Conservation (phyloP, 805 yeast genomes). For the Tetrapisispora pingtungensis region DNA sequence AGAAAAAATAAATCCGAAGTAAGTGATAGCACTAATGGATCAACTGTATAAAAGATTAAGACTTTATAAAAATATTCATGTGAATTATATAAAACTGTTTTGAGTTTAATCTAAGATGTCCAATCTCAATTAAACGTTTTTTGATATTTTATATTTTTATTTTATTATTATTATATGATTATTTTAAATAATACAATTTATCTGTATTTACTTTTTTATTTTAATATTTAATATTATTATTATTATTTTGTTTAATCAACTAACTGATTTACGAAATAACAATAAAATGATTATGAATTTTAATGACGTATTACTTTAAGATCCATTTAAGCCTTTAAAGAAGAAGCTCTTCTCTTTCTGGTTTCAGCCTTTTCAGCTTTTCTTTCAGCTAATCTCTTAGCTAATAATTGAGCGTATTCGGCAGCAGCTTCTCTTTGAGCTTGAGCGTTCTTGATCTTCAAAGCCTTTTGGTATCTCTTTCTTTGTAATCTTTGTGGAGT, state of each 20-base stretch:
- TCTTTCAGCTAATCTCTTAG: conserved; percentile 96
- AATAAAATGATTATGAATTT: neutral
- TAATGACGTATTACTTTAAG: neutral
- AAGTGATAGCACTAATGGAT: neutral
- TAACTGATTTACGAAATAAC: neutral
- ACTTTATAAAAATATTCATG: too few relatives aligned
- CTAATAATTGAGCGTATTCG: conserved; percentile 97
- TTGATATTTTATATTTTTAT: neutral
- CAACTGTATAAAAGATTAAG: neutral
- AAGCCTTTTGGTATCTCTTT: conserved; percentile 92
- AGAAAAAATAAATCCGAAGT: neutral
- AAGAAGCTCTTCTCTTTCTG: conserved; percentile 99
- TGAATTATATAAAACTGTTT: too few relatives aligned
- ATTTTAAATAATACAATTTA: neutral
- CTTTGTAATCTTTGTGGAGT: conserved; percentile 99
- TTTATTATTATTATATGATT: neutral
- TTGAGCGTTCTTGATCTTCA: conserved; percentile 94
- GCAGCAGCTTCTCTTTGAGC: conserved; percentile 99
- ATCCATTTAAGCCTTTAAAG: conserved; percentile 69
- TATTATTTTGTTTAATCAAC: too few relatives aligned
- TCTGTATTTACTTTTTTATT: neutral
- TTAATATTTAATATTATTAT: neutral
- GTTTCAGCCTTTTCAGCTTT: conserved; percentile 97
- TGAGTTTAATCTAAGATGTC: too few relatives aligned
- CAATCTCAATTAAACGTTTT: too few relatives aligned